These are phyloP conservation scores for Aureobasidium sp. DNA, from an alignment of 2,329 filamentous ascomycete species.

Conservation along the genomic window DNA sequence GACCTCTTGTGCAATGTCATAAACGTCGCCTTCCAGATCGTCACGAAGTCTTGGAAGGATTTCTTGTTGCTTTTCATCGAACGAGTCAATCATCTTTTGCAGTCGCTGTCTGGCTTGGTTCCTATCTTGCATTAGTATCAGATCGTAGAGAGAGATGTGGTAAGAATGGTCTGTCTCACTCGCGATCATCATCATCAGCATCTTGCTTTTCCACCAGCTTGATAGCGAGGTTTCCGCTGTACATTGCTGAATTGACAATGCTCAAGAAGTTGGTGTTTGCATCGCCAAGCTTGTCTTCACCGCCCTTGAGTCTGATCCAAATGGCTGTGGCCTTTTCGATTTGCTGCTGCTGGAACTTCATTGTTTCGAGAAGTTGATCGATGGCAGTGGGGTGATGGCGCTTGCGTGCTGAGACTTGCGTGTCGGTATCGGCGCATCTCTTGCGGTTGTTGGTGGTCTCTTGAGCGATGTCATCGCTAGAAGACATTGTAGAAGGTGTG, in stretches of 20 bases:
- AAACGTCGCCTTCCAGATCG: not conserved
- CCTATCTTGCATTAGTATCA: not conserved
- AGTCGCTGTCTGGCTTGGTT: not conserved
- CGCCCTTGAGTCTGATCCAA: constrained; percentile 3
- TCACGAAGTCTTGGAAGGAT: not conserved
- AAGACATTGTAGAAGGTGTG: not conserved
- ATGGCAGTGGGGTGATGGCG: not conserved
- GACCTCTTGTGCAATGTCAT: not conserved
- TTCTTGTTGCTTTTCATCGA: not conserved
- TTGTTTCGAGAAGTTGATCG: not conserved
- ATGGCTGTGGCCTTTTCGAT: not conserved
- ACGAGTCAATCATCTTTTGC: not conserved
- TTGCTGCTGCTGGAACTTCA: not conserved
- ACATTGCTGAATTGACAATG: not conserved
- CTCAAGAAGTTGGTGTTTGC: not conserved
- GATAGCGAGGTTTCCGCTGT: not conserved
- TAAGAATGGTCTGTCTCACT: not conserved
- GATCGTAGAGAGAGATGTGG: not conserved
- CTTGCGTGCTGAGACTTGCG: not conserved
- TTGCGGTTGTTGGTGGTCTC: not conserved
- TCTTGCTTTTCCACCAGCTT: not conserved
- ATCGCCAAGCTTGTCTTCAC: not conserved
- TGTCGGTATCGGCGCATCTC: not conserved
- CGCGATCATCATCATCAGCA: not conserved
- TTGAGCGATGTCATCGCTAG: not conserved